Evolutionary conservation across 73 alveolate genomes (phyloP).

Genomic region (Breviolum minutum): DNA sequence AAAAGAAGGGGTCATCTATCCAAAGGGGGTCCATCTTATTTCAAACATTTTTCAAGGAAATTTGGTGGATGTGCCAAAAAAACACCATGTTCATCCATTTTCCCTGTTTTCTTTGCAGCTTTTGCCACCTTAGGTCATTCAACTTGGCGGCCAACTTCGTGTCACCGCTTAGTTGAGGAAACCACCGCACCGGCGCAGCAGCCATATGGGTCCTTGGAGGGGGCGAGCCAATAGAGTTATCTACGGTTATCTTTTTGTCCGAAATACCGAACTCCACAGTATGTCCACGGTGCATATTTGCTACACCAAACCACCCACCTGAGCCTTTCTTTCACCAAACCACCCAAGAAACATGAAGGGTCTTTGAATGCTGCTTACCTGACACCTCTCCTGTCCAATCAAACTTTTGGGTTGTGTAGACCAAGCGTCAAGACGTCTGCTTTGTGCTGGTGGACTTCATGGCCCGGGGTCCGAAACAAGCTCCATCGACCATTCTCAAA

Average conservation of each 20-base stretch:
- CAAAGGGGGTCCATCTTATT: too few species aligned
- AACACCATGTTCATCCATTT: too few species aligned
- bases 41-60: too few species aligned
- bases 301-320: not conserved
- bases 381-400: not conserved
- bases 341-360: not conserved
- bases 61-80: too few species aligned
- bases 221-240: too few species aligned
- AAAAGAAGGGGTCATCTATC: too few species aligned
- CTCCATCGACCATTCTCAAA: constrained; percentile 88
- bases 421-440: constrained; percentile 72
- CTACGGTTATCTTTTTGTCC: not conserved
- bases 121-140: constrained; percentile 5
- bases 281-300: not conserved
- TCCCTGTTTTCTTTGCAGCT: too few species aligned
- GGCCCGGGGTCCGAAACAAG: constrained; percentile 64
- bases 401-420: not conserved
- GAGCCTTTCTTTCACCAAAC: not conserved
- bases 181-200: constrained; percentile 82
- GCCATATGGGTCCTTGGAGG: constrained; percentile 41
- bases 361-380: not conserved
- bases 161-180: constrained; percentile 68
- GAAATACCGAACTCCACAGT: not conserved
- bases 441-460: constrained; percentile 62
- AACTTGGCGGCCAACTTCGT: constrained; percentile 23